Conservation (phyloP, 2,329 filamentous ascomycete genomes). For the Sclerotinia trifoliorum region DNA sequence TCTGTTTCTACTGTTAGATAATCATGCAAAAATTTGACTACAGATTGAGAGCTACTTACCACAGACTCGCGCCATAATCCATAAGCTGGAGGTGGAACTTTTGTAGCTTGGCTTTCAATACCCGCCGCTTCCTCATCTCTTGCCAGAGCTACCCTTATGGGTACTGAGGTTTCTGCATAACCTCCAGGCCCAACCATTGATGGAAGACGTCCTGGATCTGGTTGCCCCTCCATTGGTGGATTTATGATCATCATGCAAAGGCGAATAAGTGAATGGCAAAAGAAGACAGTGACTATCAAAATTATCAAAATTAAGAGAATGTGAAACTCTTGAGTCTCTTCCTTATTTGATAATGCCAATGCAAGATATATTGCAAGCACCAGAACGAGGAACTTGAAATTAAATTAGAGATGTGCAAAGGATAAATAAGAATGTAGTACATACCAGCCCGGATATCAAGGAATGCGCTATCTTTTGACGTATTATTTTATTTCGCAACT, state of each 20-base stretch:
- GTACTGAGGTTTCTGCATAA: constrained; percentile 67
- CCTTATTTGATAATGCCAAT: constrained; percentile 64
- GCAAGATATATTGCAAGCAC: constrained; percentile 53
- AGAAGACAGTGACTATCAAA: constrained; percentile 71
- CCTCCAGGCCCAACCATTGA: constrained; percentile 57
- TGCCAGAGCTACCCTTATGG: constrained; percentile 74
- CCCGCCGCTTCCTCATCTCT: constrained; percentile 70
- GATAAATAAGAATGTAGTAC: neutral
- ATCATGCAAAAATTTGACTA: neutral
- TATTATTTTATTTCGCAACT: constrained; percentile 53
- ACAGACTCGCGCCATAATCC: constrained; percentile 82
- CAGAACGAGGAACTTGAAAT: constrained; percentile 34
- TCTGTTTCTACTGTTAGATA: constrained; percentile 44
- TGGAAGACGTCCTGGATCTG: constrained; percentile 41
- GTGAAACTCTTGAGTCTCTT: constrained; percentile 69
- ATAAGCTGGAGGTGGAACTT: constrained; percentile 75
- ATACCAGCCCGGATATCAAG: constrained; percentile 58
- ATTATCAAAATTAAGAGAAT: constrained; percentile 78
- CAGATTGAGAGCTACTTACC: constrained; percentile 51
- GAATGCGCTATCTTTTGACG: constrained; percentile 58
- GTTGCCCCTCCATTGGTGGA: constrained; percentile 40
- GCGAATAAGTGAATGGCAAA: constrained; percentile 74
- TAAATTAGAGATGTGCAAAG: constrained; percentile 21
- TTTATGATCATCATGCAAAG: constrained; percentile 63
- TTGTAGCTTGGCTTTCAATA: constrained; percentile 53